Conservation (phyloP, 148 eudicot species). For the Vaccinium darrowii region DNA sequence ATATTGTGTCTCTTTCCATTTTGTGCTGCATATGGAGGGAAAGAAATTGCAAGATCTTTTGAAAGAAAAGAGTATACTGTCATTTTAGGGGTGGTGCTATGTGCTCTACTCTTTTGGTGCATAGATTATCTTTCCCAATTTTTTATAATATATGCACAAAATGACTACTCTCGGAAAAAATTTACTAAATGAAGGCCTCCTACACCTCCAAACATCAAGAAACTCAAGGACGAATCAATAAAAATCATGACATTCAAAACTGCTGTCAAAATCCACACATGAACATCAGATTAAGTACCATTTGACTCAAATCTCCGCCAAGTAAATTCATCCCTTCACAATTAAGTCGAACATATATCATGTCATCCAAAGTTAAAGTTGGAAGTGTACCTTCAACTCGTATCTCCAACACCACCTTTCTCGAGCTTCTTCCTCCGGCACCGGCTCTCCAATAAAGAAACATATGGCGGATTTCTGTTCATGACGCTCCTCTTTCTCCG, state of each 20-base stretch:
- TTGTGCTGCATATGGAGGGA: background rate
- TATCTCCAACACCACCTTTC: conserved; percentile 81
- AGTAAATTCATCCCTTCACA: too few species aligned
- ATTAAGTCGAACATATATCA: background rate
- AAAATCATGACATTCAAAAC: background rate
- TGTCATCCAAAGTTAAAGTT: background rate
- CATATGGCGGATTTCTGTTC: background rate
- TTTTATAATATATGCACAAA: too few species aligned
- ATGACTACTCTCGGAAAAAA: too few species aligned
- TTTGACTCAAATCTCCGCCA: too few species aligned
- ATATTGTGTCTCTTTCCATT: background rate
- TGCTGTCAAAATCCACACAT: background rate
- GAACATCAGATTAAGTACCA: background rate
- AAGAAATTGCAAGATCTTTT: background rate
- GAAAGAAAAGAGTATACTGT: background rate
- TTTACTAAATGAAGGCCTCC: too few species aligned
- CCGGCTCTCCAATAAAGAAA: conserved; percentile 66
- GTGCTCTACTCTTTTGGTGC: background rate
- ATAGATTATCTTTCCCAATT: background rate
- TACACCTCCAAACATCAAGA: too few species aligned
- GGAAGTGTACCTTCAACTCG: conserved; percentile 61
- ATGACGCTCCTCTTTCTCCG: conserved; percentile 16
- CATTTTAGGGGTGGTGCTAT: background rate
- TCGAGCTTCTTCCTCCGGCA: conserved; percentile 69
- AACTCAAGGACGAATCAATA: background rate